These are phyloP conservation scores for Letharia columbiana DNA, from an alignment of 495 filamentous ascomycete species.

Conservation along the genomic window DNA sequence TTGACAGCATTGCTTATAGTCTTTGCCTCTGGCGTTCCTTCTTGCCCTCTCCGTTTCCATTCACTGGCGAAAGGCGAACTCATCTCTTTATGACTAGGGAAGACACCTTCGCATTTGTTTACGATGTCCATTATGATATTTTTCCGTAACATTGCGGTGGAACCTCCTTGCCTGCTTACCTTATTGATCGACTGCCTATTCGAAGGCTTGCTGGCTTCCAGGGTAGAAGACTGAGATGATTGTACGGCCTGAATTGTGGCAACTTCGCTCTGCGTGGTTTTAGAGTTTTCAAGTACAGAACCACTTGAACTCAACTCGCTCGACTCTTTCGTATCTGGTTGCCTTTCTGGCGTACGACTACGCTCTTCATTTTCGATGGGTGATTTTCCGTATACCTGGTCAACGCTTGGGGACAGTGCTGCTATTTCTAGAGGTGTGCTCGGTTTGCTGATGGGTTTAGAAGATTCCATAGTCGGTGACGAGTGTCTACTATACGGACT, in stretches of 20 bases:
- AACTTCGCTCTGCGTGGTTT: not conserved
- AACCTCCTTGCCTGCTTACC: constrained; percentile 31
- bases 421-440: not conserved
- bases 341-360: not conserved
- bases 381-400: not conserved
- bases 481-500: not conserved
- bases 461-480: not conserved
- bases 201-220: not conserved
- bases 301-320: not conserved
- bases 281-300: not conserved
- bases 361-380: not conserved
- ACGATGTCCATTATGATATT: constrained; percentile 64
- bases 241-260: not conserved
- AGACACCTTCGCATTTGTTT: constrained; percentile 59
- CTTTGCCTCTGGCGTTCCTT: constrained; percentile 41
- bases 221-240: not conserved
- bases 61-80: constrained; percentile 57
- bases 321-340: not conserved
- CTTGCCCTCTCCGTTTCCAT: constrained; percentile 47
- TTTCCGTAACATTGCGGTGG: constrained; percentile 41
- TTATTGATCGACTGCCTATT: not conserved
- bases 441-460: not conserved
- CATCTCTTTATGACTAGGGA: constrained; percentile 63
- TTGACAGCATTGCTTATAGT: constrained; percentile 52
- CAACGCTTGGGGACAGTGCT: not conserved